Evolutionary conservation across 495 filamentous ascomycete species (phyloP).

Genomic region (Aspergillus nanangensis): DNA sequence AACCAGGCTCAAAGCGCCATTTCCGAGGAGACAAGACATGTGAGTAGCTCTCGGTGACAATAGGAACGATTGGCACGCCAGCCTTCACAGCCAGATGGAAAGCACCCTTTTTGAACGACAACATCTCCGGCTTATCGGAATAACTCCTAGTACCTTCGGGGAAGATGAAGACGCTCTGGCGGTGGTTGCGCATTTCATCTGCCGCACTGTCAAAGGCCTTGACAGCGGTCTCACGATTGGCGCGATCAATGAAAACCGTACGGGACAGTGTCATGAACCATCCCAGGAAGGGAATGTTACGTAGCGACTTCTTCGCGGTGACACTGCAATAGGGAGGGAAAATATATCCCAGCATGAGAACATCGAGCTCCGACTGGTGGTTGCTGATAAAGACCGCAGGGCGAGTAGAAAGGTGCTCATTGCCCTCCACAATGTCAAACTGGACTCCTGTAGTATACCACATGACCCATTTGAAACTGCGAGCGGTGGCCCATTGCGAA

Average conservation of each 20-base stretch:
- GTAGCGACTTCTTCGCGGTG: constrained; percentile 85
- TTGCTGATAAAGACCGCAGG: constrained; percentile 91
- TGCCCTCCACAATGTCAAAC: constrained; percentile 69
- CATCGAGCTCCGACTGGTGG: constrained; percentile 92
- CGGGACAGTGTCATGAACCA: constrained; percentile 94
- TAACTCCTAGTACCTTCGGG: constrained; percentile 93
- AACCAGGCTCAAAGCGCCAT: constrained; percentile 66
- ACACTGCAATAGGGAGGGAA: constrained; percentile 92
- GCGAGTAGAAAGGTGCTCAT: constrained; percentile 60
- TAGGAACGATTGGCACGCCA: constrained; percentile 84
- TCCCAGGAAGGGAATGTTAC: constrained; percentile 78
- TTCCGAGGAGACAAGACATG: constrained; percentile 71
- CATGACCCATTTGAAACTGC: constrained; percentile 82
- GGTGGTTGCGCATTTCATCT: constrained; percentile 64
- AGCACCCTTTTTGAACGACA: constrained; percentile 97
- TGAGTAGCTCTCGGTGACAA: constrained; percentile 81
- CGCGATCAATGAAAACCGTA: constrained; percentile 91
- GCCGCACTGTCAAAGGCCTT: constrained; percentile 82
- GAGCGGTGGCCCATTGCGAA: constrained; percentile 79
- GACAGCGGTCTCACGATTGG: constrained; percentile 73
- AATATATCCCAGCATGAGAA: constrained; percentile 79
- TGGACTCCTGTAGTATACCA: constrained; percentile 67
- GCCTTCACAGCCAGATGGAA: constrained; percentile 96
- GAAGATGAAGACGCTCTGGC: constrained; percentile 91
- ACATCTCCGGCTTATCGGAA: constrained; percentile 68